Evolutionary conservation across 169 alveolate genomes (phyloP), one percentile per base, ranked within the genome.

Genomic region (Cryptosporidium sp.): DNA sequence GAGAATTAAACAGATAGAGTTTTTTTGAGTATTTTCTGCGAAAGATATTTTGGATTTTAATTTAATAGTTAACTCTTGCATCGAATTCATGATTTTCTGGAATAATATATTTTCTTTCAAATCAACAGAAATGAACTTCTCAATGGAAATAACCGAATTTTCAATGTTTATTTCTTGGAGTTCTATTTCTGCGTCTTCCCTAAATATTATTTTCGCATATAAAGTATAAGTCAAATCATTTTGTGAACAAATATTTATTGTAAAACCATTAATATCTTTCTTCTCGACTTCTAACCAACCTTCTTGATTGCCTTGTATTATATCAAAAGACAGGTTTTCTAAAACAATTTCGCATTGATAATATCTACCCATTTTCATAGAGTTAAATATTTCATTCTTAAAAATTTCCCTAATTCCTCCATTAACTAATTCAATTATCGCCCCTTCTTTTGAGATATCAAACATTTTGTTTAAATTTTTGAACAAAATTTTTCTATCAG

Each of bases 281-380:
- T 56, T 26, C 67, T 56, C 67, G 26, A 56, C 67, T 26, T 56
- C 51, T 33, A 65, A 52, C 31, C 33, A 37, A 8, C 23, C 5
- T 8, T 14, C 10, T 65, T 37, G 42, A n/a, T 18, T 26, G 12
- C 29, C 5, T 3, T 37, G 1, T 1, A 65, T 3, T 10, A 9
- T 65, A 65, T 35, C 2, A 31, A 65, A 65, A 65, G 12, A 4
- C 9, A 80, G 29, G 44, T 48, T 61, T 9, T 42, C 48, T 6
- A 80, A 7, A 3, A 44, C 23, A 14, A 80, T 44, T n/a, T 80
- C 80, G 62, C 80, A 80, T 2, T 37, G 35, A 1, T 45, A 9
- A 62, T 80, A 80, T 67, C 65, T 80, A 44, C 89, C 89, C 52
- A 23, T 29, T 80, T 60, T 65, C 29, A 65, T 35, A 14, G 26